Evolutionary conservation across 495 filamentous ascomycete genomes (phyloP).

Genomic region (Friedmanniomyces simplex): DNA sequence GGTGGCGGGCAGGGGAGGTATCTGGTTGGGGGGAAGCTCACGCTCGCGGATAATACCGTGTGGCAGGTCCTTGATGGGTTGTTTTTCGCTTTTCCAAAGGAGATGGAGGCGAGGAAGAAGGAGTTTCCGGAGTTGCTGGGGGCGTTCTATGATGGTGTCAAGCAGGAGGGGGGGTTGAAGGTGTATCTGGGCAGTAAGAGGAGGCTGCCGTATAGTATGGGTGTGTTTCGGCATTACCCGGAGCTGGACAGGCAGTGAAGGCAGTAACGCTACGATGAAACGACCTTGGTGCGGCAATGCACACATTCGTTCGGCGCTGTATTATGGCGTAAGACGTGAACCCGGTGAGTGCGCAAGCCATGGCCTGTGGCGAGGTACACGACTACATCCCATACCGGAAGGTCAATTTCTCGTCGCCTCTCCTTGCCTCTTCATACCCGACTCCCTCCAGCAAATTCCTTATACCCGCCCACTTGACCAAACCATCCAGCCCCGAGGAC

Average conservation of each 20-base stretch:
- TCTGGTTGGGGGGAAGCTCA: slow-evolving; percentile 47
- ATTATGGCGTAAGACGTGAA: no score
- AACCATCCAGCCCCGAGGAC: not conserved
- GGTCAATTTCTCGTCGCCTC: slow-evolving; percentile 18
- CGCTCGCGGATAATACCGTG: slow-evolving; percentile 58
- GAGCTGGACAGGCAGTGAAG: slow-evolving; percentile 44
- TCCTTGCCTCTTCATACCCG: slow-evolving; percentile 5
- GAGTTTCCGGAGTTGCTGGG: slow-evolving; percentile 41
- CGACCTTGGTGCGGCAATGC: no score
- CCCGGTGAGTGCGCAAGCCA: no score
- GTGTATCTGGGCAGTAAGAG: slow-evolving; percentile 50
- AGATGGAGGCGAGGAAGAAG: slow-evolving; percentile 40
- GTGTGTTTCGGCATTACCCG: slow-evolving; percentile 53
- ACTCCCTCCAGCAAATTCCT: not conserved
- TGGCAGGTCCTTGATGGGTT: slow-evolving; percentile 49
- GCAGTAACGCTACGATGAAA: no score
- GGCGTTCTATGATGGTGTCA: slow-evolving; percentile 44
- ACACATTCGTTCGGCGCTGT: no score
- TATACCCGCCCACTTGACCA: not conserved
- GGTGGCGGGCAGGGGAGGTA: slow-evolving; percentile 44
- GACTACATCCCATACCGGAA: slow-evolving; percentile 16
- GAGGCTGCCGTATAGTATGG: slow-evolving; percentile 42
- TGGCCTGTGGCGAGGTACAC: no score
- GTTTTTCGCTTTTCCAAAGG: slow-evolving; percentile 54
- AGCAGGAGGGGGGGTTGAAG: slow-evolving; percentile 43